Conservation (phyloP, 768 basidiomycete genomes). For the Mycena vitilis region DNA sequence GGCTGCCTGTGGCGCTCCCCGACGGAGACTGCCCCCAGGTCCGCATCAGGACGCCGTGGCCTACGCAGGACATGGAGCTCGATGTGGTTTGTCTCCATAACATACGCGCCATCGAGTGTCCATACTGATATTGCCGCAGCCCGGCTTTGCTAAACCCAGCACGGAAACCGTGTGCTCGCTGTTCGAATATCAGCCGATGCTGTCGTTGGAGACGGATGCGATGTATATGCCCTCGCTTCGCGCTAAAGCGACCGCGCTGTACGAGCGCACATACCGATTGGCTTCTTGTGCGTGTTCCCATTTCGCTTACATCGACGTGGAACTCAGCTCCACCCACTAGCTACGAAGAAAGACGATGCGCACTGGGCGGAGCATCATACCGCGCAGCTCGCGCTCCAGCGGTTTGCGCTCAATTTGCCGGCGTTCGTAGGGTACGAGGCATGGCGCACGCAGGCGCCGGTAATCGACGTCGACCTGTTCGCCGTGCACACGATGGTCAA, state of each 20-base stretch:
- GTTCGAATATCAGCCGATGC: conserved; percentile 31
- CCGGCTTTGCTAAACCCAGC: conserved; percentile 16
- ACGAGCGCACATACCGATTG: conserved; percentile 63
- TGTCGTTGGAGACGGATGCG: conserved; percentile 38
- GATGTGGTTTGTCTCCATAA: conserved; percentile 32
- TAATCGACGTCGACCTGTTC: conserved; percentile 56
- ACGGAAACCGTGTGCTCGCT: conserved; percentile 30
- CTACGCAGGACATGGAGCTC: conserved; percentile 45
- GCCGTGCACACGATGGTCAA: conserved; percentile 62
- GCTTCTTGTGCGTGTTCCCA: conserved; percentile 47
- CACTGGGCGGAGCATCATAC: conserved; percentile 56
- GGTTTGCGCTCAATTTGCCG: conserved; percentile 56
- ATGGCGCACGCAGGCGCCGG: conserved; percentile 46
- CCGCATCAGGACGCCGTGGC: conserved; percentile 67
- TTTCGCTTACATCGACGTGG: conserved; percentile 10
- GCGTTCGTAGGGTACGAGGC: conserved; percentile 49
- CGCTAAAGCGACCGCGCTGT: conserved; percentile 63
- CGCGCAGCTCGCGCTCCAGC: conserved; percentile 58
- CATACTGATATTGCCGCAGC: background rate
- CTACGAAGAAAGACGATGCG: conserved; percentile 42
- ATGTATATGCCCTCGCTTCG: conserved; percentile 55
- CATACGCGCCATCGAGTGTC: background rate
- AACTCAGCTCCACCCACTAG: conserved; percentile 33
- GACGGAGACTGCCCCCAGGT: conserved; percentile 61
- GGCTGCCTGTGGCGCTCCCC: conserved; percentile 63